Evolutionary conservation across 202 grass and related monocot genomes (phyloP).

Genomic region (Zizania palustris): DNA sequence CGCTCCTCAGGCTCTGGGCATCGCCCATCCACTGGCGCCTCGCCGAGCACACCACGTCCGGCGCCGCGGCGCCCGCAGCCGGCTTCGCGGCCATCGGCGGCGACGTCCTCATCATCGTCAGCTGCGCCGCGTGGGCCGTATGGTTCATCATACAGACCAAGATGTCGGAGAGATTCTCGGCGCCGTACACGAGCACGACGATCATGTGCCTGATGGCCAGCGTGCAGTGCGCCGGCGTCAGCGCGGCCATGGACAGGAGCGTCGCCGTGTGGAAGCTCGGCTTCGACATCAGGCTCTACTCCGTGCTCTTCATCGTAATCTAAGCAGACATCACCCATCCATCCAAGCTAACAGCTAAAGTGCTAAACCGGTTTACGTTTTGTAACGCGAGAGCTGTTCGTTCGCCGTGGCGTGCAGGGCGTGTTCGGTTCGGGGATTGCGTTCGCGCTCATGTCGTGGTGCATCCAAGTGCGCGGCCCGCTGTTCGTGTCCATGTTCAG

Average conservation of each 20-base stretch:
- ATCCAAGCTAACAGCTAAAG: too few species aligned
- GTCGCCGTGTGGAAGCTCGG: slow-evolving; percentile 55
- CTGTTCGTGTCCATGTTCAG: slow-evolving; percentile 74
- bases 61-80: neutral
- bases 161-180: slow-evolving; percentile 51
- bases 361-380: too few species aligned
- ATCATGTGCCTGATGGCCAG: slow-evolving; percentile 56
- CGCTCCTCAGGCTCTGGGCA: slow-evolving; percentile 40
- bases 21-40: slow-evolving; percentile 76
- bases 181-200: slow-evolving; percentile 59
- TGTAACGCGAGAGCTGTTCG: too few species aligned
- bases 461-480: slow-evolving; percentile 57
- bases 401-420: slow-evolving; percentile 42
- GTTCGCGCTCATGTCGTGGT: slow-evolving; percentile 64
- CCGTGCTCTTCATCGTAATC: slow-evolving; percentile 54
- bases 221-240: slow-evolving; percentile 44
- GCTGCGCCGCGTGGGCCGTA: slow-evolving; percentile 59
- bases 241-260: slow-evolving; percentile 26
- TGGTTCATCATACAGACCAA: slow-evolving; percentile 83
- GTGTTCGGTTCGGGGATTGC: slow-evolving; percentile 47
- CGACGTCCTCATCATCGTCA: slow-evolving; percentile 58
- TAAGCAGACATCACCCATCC: neutral
- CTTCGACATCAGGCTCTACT: slow-evolving; percentile 56
- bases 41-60: slow-evolving; percentile 30
- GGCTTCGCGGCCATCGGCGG: slow-evolving; percentile 43